Percentiles rank a stretch among this genome's conserved stretches.
Conservation (phyloP, 2,329 filamentous ascomycete species). For the Dothistroma pini region DNA sequence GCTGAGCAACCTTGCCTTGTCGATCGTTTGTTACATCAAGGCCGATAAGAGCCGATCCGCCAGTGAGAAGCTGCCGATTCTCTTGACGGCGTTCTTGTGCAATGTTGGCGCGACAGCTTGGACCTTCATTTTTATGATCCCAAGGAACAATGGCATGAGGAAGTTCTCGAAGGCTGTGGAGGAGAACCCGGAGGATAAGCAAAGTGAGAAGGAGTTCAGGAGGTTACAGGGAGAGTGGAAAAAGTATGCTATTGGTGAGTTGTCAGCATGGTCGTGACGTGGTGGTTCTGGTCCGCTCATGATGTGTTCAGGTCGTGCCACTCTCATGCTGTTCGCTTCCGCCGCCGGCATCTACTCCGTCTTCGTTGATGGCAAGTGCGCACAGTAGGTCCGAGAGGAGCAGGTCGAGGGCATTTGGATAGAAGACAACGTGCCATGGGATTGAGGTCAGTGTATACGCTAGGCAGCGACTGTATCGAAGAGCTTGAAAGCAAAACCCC, state of each 20-base stretch:
- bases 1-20: slow-evolving; percentile 30
- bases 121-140: slow-evolving; percentile 32
- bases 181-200: slow-evolving; percentile 23
- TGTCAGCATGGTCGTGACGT: background rate
- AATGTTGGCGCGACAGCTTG: slow-evolving; percentile 31
- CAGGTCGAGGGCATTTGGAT: background rate
- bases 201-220: slow-evolving; percentile 30
- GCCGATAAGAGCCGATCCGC: slow-evolving; percentile 21
- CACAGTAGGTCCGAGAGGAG: background rate
- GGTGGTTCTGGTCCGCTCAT: slow-evolving; percentile 5
- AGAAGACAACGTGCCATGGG: background rate
- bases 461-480: background rate
- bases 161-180: slow-evolving; percentile 24
- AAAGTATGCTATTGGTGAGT: slow-evolving; percentile 29
- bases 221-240: slow-evolving; percentile 28
- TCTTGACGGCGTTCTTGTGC: slow-evolving; percentile 23
- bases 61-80: slow-evolving; percentile 26
- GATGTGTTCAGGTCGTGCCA: slow-evolving; percentile 19
- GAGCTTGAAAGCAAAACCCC: background rate
- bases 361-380: slow-evolving; percentile 14
- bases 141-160: slow-evolving; percentile 32
- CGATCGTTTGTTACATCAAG: slow-evolving; percentile 27
- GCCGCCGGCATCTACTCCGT: slow-evolving; percentile 12
- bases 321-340: slow-evolving; percentile 24
- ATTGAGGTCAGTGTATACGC: background rate